Base-by-base conservation (phyloP, 306 rosid genomes). In the Begonia masoniana region DNA sequence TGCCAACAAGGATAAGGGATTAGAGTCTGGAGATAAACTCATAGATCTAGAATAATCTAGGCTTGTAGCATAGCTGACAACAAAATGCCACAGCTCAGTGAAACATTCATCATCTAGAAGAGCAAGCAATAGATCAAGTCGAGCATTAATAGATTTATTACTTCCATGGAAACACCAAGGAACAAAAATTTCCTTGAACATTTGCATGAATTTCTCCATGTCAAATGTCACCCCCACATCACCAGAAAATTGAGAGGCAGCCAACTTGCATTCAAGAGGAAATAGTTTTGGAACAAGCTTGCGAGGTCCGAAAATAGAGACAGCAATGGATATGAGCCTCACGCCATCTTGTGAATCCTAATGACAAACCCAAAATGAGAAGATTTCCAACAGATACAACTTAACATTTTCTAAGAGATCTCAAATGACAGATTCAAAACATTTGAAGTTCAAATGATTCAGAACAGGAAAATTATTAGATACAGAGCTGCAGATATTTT, bases 221-320 rank as follows among this genome's bases (percentile, higher is more conserved):
- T 73, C 81, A 56, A 60, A 54, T 66, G 51, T 58, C 60, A 23
- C 64, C 58, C 56, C 72, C 46, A 72, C 65, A 61, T 52, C 74
- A 51, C 47, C 36, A 51, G 68, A 55, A 71, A 69, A 56, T 63
- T 65, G 62, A 66, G 51, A 57, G 53, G 52, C 52, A 43, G 66
- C 39, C 42, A 45, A 58, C 64, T 52, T 79, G 70, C 64, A 66
- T 56, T 71, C 59, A 36, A 56, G 75, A 58, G 71, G 61, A 58
- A 74, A 81, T 63, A 85, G 67, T 71, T 82, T 82, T 41, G 63
- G 69, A 52, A 85, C 76, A 19, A 78, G 59, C 74, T 75, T 68
- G 60, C 67, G 80, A 1, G 97, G 91, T 59, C 97, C 97, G 78
- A 80, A 89, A 62, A 85, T 71, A 50, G 91, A 82, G 60, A 78